Percentiles rank a stretch among this genome's conserved stretches.
Evolutionary conservation across 176 grass and related monocot genomes (phyloP).

Genomic region (Ensete ventricosum): DNA sequence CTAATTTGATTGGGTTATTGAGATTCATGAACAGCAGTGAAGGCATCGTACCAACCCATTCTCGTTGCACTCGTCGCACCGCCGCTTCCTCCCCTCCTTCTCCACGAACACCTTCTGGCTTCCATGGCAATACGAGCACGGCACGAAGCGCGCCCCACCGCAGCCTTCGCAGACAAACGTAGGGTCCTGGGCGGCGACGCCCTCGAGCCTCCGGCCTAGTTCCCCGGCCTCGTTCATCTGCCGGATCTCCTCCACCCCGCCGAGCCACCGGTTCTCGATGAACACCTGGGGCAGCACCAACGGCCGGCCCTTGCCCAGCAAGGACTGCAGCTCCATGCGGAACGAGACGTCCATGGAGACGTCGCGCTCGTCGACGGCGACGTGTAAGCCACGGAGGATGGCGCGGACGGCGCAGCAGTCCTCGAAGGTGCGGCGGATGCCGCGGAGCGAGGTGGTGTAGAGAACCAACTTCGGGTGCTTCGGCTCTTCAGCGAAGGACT

Average conservation of each 20-base stretch:
- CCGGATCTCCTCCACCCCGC: slow-evolving; percentile 68
- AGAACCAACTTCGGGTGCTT: slow-evolving; percentile 64
- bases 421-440: slow-evolving; percentile 78
- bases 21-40: slow-evolving; percentile 39
- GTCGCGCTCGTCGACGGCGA: slow-evolving; percentile 85
- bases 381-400: slow-evolving; percentile 73
- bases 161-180: slow-evolving; percentile 82
- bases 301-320: slow-evolving; percentile 35
- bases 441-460: slow-evolving; percentile 80
- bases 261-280: slow-evolving; percentile 46
- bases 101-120: slow-evolving; percentile 79
- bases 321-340: slow-evolving; percentile 56
- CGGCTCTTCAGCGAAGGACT: slow-evolving; percentile 32
- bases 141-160: slow-evolving; percentile 74
- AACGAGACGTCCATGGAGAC: slow-evolving; percentile 86
- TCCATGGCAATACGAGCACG: slow-evolving; percentile 56
- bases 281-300: slow-evolving; percentile 77
- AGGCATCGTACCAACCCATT: slow-evolving; percentile 83
- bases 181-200: slow-evolving; percentile 66
- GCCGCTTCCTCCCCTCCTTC: slow-evolving; percentile 47
- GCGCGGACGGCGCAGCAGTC: slow-evolving; percentile 75
- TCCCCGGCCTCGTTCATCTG: slow-evolving; percentile 67
- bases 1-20: too few species aligned
- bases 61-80: slow-evolving; percentile 83
- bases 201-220: slow-evolving; percentile 60